phyloP scores from a whole-genome alignment of 495 filamentous ascomycete genomes.

The Lichenothelia convexa region DNA sequence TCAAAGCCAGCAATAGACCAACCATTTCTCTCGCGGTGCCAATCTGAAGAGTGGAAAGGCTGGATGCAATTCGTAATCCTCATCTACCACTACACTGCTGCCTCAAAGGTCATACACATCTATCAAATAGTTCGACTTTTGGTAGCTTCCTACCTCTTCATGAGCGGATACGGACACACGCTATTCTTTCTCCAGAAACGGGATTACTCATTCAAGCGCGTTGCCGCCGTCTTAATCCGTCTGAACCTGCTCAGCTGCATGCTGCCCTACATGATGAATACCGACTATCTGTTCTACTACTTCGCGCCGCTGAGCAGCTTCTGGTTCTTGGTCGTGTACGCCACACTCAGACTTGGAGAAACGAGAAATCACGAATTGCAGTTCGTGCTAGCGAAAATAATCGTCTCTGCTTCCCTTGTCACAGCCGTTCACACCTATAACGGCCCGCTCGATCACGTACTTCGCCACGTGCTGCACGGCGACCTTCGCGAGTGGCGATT shows the following conservation, averaged over 20 bases:
- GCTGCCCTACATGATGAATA: constrained; percentile 38
- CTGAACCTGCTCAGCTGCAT: constrained; percentile 34
- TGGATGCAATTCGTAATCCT: constrained; percentile 43
- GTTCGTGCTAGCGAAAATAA: constrained; percentile 31
- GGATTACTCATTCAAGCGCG: constrained; percentile 35
- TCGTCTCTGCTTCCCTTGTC: constrained; percentile 25
- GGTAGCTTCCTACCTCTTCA: constrained; percentile 41
- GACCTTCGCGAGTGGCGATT: constrained; percentile 27
- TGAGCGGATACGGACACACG: constrained; percentile 42
- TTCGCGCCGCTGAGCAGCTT: constrained; percentile 40
- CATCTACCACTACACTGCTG: constrained; percentile 38
- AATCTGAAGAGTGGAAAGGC: constrained; percentile 48
- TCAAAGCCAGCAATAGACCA: constrained; percentile 1
- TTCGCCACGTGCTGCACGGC: constrained; percentile 24
- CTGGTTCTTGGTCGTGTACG: constrained; percentile 39
- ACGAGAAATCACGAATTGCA: constrained; percentile 22
- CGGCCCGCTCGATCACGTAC: constrained; percentile 22
- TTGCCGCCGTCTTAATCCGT: constrained; percentile 31
- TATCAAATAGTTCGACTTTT: constrained; percentile 36
- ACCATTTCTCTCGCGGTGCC: constrained; percentile 31
- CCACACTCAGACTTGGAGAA: constrained; percentile 26
- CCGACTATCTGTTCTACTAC: constrained; percentile 39
- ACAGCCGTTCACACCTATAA: constrained; percentile 31
- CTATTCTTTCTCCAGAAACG: constrained; percentile 32
- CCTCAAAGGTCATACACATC: constrained; percentile 30